phyloP scores from a whole-genome alignment of 164 flowering plant genomes.

The Vitis rotundifolia region DNA sequence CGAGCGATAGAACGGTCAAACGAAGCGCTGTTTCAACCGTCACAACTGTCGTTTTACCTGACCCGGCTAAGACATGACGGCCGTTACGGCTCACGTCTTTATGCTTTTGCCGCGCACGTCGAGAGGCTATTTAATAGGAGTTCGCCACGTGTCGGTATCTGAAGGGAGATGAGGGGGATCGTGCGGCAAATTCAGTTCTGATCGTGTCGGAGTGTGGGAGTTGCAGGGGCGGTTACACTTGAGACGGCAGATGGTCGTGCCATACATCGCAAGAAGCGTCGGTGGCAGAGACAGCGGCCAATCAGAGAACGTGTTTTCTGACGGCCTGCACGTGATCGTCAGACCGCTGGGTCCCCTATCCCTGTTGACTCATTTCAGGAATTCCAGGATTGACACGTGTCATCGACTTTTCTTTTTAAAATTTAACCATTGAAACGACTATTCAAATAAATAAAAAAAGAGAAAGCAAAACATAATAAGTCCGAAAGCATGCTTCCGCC shows the following conservation, averaged over 20 bases:
- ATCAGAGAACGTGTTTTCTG: constrained; percentile 38
- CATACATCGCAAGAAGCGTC: constrained; percentile 2
- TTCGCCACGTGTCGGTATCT: constrained; percentile 4
- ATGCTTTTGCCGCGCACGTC: too few species aligned
- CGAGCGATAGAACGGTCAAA: not conserved
- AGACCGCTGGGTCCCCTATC: not conserved
- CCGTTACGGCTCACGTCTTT: not conserved
- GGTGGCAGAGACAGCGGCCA: constrained; percentile 8
- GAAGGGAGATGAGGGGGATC: not conserved
- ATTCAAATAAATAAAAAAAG: not conserved
- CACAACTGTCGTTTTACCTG: constrained; percentile 6
- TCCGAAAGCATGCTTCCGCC: constrained; percentile 27
- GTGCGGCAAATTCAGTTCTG: not conserved
- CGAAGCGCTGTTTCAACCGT: not conserved
- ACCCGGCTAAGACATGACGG: not conserved
- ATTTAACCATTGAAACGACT: not conserved
- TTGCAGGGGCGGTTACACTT: not conserved
- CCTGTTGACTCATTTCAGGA: constrained; percentile 2
- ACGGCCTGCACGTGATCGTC: constrained; percentile 26
- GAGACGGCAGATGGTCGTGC: not conserved
- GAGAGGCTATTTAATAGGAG: not conserved
- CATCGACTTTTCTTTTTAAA: not conserved
- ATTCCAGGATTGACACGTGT: constrained; percentile 11
- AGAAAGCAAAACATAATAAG: constrained; percentile 2
- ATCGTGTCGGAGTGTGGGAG: not conserved